phyloP scores from a whole-genome alignment of 257 asterid species.

The Nicotiana sylvestris region DNA sequence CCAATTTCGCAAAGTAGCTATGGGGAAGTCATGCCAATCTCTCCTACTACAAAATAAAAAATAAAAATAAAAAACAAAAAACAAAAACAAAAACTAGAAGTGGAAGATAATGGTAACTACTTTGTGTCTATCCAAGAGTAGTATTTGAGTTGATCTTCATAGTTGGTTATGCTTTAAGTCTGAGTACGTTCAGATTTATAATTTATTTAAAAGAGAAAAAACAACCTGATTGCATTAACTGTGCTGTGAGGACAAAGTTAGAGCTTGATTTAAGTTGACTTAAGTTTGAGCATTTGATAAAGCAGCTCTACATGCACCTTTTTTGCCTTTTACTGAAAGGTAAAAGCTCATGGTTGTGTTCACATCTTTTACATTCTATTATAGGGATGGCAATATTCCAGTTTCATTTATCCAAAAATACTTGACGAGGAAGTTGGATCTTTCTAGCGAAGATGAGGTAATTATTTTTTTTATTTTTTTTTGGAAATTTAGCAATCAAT shows the following conservation, averaged over 20 bases:
- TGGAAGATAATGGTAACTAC: not conserved
- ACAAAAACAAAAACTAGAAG: not conserved
- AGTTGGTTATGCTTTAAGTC: not conserved
- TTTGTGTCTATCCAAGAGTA: not conserved
- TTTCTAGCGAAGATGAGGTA: constrained; percentile 78
- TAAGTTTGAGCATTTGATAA: not conserved
- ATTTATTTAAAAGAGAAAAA: too few relatives aligned
- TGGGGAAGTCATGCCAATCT: not conserved
- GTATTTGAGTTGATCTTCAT: not conserved
- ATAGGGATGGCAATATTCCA: constrained; percentile 82
- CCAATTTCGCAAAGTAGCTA: not conserved
- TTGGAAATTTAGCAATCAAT: not conserved
- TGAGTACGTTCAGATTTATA: not conserved
- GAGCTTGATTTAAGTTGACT: not conserved
- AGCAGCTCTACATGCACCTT: not conserved
- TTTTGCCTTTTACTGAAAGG: not conserved
- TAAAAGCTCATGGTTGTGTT: not conserved
- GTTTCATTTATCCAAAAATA: constrained; percentile 75
- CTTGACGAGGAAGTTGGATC: constrained; percentile 76
- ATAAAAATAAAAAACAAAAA: not conserved
- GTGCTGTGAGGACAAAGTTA: not conserved
- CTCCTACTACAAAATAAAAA: not conserved
- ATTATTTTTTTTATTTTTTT: not conserved
- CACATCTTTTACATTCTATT: constrained; percentile 9
- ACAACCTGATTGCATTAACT: not conserved